Base-by-base conservation (phyloP, 1,284 basidiomycete genomes). In the Moesziomyces sp. region DNA sequence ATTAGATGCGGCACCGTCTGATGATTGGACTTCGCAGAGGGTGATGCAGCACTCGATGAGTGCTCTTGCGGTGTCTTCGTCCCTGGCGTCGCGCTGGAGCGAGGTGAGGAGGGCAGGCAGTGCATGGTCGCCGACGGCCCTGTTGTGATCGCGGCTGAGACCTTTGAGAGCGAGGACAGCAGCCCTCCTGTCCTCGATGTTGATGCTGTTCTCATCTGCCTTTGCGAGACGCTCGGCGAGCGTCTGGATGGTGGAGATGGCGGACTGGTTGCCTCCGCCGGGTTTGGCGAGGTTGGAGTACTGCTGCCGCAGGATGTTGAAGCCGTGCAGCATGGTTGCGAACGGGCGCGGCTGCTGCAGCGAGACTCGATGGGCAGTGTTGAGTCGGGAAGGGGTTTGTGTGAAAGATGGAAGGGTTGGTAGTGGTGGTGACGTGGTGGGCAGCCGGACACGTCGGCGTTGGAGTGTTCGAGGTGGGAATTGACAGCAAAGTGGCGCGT, bases 161-260 rank as follows among this genome's bases (percentile, higher is more conserved):
- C 94, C 94, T 84, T 98, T 98, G 76, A 99, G 88, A 0, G 93
- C 90, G 46, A 97, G 87, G 10, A 99, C 91, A 0, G 95, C 92
- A 19, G 95, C 95, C 53, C 93, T 89, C 75, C 95, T 88, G 86
- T 98, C 96, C 46, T 94, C 77, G 42, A 74, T 46, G 45, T 52
- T 23, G 28, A 61, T 45, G 21, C 69, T 58, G 14, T 54, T 54
- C 24, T 76, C 61, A 5, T 68, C 60, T 23, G 67, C 67, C 26
- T 74, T 60, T n/a, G 48, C 6, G 8, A 99, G 90, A 51, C 93
- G 88, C 83, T 97, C 94, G 72, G 91, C 91, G 64, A 98, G 91
- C 74, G 91, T 91, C 48, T 89, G 88, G 77, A 98, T 93, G 19
- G 93, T 94, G 66, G 94, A 92, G 18, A 88, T 86, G 1, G 94